A percentile compares a stretch with the other conserved stretches of the same genome.
Conservation (phyloP, 148 eudicot species). For the Pouteria glomerata region DNA sequence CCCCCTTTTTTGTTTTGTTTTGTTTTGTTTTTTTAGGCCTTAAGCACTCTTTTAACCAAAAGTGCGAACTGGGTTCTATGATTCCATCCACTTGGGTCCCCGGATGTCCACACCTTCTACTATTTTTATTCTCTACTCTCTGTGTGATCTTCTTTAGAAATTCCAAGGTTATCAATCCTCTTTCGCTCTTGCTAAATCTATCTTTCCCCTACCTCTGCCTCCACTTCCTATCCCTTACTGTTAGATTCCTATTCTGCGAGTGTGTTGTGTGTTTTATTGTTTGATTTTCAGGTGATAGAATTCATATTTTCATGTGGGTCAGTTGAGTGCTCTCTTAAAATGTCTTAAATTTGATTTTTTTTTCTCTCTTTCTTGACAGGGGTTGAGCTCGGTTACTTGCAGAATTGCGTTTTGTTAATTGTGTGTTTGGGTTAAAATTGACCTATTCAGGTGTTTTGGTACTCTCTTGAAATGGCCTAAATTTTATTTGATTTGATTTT, state of each 20-base stretch:
- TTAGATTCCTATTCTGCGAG: constrained; percentile 7
- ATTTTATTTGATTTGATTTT: background rate
- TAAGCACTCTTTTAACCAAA: background rate
- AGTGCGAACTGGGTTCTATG: constrained; percentile 8
- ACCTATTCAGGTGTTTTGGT: no score
- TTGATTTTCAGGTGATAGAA: constrained; percentile 3
- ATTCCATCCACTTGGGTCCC: constrained; percentile 25
- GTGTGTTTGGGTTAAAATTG: no score
- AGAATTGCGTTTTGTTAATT: no score
- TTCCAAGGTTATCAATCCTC: constrained; percentile 11
- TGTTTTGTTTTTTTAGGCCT: background rate
- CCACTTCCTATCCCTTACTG: background rate
- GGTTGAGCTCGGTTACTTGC: no score
- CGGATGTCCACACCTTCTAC: constrained; percentile 12
- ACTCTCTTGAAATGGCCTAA: background rate
- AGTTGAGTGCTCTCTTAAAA: background rate
- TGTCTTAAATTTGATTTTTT: background rate
- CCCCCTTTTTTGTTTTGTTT: background rate
- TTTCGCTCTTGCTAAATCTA: constrained; percentile 8
- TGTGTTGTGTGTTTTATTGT: constrained; percentile 2
- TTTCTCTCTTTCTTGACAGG: background rate
- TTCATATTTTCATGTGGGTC: constrained; percentile 13
- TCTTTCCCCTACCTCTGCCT: background rate
- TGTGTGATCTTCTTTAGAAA: constrained; percentile 13
- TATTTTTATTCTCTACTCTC: constrained; percentile 12